These are phyloP conservation scores for Cryptococcus wingfieldii DNA, from an alignment of 1,284 basidiomycete species.

Conservation along the genomic window DNA sequence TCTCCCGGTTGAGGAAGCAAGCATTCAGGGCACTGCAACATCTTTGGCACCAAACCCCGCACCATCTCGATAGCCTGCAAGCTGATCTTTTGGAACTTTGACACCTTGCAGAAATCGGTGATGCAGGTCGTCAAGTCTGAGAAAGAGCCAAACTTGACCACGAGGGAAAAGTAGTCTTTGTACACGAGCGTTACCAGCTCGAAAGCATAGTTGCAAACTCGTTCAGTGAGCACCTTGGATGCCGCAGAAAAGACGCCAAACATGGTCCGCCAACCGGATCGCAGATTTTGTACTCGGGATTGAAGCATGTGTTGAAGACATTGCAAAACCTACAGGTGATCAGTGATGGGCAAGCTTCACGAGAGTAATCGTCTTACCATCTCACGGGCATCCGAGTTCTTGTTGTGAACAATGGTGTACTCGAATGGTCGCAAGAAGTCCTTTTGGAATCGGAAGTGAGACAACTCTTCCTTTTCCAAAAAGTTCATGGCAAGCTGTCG, in stretches of 20 bases:
- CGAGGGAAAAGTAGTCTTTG: constrained; percentile 81
- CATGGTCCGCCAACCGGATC: constrained; percentile 99
- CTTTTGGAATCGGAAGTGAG: constrained; percentile 99
- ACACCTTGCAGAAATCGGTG: constrained; percentile 98
- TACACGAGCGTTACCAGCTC: constrained; percentile 92
- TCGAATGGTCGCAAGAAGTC: constrained; percentile 98
- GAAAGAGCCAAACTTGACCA: constrained; percentile 89
- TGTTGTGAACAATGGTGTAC: constrained; percentile 95
- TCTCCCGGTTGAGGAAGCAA: constrained; percentile 50
- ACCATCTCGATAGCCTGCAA: constrained; percentile 96
- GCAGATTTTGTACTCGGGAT: constrained; percentile 86
- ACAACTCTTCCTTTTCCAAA: constrained; percentile 95
- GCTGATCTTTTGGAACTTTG: constrained; percentile 97
- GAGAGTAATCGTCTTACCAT: constrained; percentile 62
- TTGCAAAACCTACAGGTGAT: constrained; percentile 70
- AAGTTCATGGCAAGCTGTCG: constrained; percentile 98
- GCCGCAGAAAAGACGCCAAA: constrained; percentile 97
- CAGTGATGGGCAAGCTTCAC: neutral
- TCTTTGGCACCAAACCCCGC: constrained; percentile 81
- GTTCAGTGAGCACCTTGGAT: constrained; percentile 91
- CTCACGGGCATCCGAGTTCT: constrained; percentile 90
- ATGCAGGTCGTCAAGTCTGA: constrained; percentile 95
- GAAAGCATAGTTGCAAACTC: constrained; percentile 89
- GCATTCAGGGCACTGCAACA: constrained; percentile 82
- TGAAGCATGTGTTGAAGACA: constrained; percentile 99